These are phyloP conservation scores for Afroboletus lepidellus DNA, from an alignment of 1,284 basidiomycete genomes.

Conservation along the genomic window DNA sequence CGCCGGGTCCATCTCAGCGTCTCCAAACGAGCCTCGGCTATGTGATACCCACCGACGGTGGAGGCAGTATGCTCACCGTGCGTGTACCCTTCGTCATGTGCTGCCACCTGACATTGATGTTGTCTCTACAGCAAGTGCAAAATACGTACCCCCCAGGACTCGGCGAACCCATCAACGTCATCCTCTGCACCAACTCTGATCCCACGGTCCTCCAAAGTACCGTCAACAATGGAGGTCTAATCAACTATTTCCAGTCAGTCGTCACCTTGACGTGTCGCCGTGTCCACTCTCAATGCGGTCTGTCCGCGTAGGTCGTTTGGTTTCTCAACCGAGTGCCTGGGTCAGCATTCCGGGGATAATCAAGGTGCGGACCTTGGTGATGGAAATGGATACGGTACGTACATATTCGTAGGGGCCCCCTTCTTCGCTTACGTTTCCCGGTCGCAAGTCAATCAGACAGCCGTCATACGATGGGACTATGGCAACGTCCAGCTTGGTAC, in stretches of 20 bases:
- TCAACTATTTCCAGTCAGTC: slow-evolving; percentile 73
- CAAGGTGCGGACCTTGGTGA: slow-evolving; percentile 87
- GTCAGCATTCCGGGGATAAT: slow-evolving; percentile 68
- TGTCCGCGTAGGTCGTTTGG: slow-evolving; percentile 44
- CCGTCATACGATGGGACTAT: slow-evolving; percentile 80
- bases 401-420: background rate
- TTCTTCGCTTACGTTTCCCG: background rate
- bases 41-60: slow-evolving; percentile 41
- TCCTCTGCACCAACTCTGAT: slow-evolving; percentile 84
- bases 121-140: slow-evolving; percentile 46
- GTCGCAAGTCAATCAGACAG: slow-evolving; percentile 69
- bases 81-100: slow-evolving; percentile 12
- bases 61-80: slow-evolving; percentile 51
- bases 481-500: slow-evolving; percentile 74
- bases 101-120: slow-evolving; percentile 4
- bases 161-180: slow-evolving; percentile 88
- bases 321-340: slow-evolving; percentile 82
- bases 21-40: slow-evolving; percentile 40
- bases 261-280: background rate
- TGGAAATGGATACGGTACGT: slow-evolving; percentile 66
- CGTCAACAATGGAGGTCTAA: slow-evolving; percentile 67
- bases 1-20: no score
- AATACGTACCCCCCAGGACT: slow-evolving; percentile 71
- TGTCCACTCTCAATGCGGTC: slow-evolving; percentile 4
- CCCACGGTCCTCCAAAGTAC: slow-evolving; percentile 64